Base-by-base conservation (phyloP, 2,329 filamentous ascomycete genomes). In the Verticillium klebahnii region DNA sequence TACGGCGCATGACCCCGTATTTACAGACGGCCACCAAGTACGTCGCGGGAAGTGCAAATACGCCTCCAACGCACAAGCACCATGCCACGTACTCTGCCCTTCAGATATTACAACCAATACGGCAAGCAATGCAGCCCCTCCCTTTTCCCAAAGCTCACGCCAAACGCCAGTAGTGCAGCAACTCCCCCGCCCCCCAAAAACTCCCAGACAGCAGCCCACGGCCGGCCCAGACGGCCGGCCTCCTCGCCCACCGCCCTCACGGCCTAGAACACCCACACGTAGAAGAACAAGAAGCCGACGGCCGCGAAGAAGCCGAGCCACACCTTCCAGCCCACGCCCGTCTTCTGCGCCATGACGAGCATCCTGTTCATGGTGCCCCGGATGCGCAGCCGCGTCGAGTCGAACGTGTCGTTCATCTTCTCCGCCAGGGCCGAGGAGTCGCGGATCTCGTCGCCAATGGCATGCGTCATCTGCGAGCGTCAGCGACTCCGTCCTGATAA, bases 341-440 rank as follows among this genome's bases (percentile, higher is more conserved):
- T 96, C 70, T 88, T 84, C 78, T 98, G 86, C 5, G 95, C 95
- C 95, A 99, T 99, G 60, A 94, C 74, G 67, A 98, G 78, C 95
- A 99, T 99, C 63, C 93, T 84, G 73, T 92, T 97, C 95, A 99
- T 98, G 19, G 96, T 98, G 60, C 94, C 93, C 55, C 89, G 85
- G 65, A 99, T 80, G 66, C 91, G 86, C 59, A 93, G 78, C 37
- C 93, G 82, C 60, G 94, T 96, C 69, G 85, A 87, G 73, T 98
- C 94, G 73, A 98, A 99, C 5, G 87, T 85, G 71, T 97, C 92
- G 75, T 98, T 98, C 89, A 99, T 97, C 77, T 93, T 94, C 69
- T 97, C 92, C 2, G 93, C 91, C 4, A 98, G 83, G 2, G 91
- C 89, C 2, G 92, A 91, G 15, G 91, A 95, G 66, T 96, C 91